Evolutionary conservation across 2,329 filamentous ascomycete species (phyloP).

Genomic region (Neonectria coccinea): DNA sequence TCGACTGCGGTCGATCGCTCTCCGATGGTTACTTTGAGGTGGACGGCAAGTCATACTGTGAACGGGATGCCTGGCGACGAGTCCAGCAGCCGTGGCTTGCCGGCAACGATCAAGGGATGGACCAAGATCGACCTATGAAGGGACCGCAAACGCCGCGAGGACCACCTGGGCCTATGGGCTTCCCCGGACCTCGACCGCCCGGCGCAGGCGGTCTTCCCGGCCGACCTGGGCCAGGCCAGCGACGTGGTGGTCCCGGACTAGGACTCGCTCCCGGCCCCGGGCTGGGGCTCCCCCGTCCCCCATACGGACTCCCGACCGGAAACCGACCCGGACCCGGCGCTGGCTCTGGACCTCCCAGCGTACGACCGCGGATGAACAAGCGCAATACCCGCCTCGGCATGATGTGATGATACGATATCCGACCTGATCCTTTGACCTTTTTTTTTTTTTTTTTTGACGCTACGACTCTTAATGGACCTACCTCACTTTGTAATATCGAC

Average conservation of each 20-base stretch:
- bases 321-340: constrained; percentile 49
- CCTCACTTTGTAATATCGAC: constrained; percentile 37
- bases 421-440: constrained; percentile 30
- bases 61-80: constrained; percentile 80
- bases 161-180: constrained; percentile 8
- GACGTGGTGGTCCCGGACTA: constrained; percentile 13
- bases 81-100: constrained; percentile 51
- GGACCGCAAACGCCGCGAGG: constrained; percentile 29
- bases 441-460: constrained; percentile 25
- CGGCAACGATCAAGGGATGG: constrained; percentile 13
- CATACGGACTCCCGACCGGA: constrained; percentile 42
- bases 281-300: constrained; percentile 41
- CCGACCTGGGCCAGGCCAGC: constrained; percentile 39
- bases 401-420: constrained; percentile 55
- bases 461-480: constrained; percentile 35
- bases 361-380: constrained; percentile 68
- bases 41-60: constrained; percentile 82
- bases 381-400: constrained; percentile 71
- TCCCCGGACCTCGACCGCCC: constrained; percentile 9
- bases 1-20: constrained; percentile 79
- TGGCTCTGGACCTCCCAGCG: constrained; percentile 46
- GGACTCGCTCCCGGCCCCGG: constrained; percentile 26
- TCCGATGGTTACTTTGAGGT: constrained; percentile 93
- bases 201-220: constrained; percentile 37
- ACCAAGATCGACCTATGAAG: constrained; percentile 33